Evolutionary conservation across 2,329 filamentous ascomycete genomes (phyloP), one percentile per base, ranked within the genome.

Genomic region (Neobulgaria alba): DNA sequence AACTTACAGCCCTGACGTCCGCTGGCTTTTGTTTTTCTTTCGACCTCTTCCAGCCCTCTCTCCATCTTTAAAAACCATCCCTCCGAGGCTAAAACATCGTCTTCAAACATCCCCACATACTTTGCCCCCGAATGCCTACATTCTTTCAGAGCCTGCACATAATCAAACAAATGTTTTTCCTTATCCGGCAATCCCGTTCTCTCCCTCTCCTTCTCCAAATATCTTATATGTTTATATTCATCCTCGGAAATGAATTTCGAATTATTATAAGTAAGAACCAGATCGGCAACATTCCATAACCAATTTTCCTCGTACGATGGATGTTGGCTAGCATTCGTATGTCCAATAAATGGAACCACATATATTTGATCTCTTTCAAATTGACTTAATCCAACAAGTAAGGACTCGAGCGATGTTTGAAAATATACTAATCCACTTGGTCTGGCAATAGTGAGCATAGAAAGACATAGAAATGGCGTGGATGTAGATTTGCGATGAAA

Each of bases 131-230:
- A 17, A 7, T n/a, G 15, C 14, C 29, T 12, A 23, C 39, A 41
- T 20, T 30, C 39, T 19, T 41, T 31, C 18, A 41, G 26, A 20
- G 35, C 17, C 10, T 17, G 21, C 10, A n/a, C 29, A 23, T 41
- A 41, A 36, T 41, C 39, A 21, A 31, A 41, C 14, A 41, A n/a
- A n/a, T 37, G 33, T 32, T 41, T 41, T 33, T 41, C 39, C 19
- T 33, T 36, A 19, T 41, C 20, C 17, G 33, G 33, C 12, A 35
- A 8, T 14, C 33, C 33, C 10, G 33, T 35, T 9, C 10, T 43
- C 14, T 37, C 33, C 33, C 31, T 41, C 15, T 45, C 38, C 41
- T 17, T 45, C 33, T 33, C 33, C 30, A 41, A 29, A 3, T 41
- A 23, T 10, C 19, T 16, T 12, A 45, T 32, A 20, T 37, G 39